These are phyloP conservation scores for Pleurotus tuoliensis DNA, from an alignment of 768 basidiomycete species.

Conservation along the genomic window DNA sequence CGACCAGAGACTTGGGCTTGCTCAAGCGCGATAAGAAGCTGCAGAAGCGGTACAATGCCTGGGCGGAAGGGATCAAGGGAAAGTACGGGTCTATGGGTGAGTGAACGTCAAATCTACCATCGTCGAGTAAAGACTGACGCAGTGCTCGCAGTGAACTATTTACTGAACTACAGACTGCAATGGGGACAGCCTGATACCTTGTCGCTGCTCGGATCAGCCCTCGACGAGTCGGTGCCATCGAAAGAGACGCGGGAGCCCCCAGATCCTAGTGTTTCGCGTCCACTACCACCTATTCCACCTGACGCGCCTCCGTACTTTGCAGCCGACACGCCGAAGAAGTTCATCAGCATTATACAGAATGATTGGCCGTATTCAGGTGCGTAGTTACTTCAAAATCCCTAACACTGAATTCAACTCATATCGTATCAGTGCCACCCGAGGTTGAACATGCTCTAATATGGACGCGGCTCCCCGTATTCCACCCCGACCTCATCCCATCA, in stretches of 20 bases:
- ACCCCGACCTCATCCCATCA: slow-evolving; percentile 48
- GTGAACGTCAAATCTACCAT: slow-evolving; percentile 16
- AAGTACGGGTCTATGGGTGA: slow-evolving; percentile 66
- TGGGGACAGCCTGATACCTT: slow-evolving; percentile 72
- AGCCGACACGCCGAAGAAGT: slow-evolving; percentile 50
- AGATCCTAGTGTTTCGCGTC: slow-evolving; percentile 8
- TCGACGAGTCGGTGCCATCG: slow-evolving; percentile 27
- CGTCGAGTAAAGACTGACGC: neutral
- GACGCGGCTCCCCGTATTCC: slow-evolving; percentile 71
- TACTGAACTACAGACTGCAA: slow-evolving; percentile 63
- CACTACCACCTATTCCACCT: slow-evolving; percentile 26
- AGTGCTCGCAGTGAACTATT: slow-evolving; percentile 54
- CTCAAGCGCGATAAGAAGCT: slow-evolving; percentile 70
- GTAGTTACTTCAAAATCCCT: slow-evolving; percentile 9
- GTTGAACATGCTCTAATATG: slow-evolving; percentile 77
- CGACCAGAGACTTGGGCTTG: slow-evolving; percentile 70
- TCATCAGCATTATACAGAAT: slow-evolving; percentile 71
- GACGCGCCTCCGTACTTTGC: slow-evolving; percentile 59
- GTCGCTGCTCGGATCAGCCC: slow-evolving; percentile 52
- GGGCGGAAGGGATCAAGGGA: slow-evolving; percentile 49
- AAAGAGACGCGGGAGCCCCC: neutral
- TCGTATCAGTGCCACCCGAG: slow-evolving; percentile 53
- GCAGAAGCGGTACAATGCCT: slow-evolving; percentile 63
- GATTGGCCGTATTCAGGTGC: slow-evolving; percentile 88
- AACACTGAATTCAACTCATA: slow-evolving; percentile 9